Evolutionary conservation across 1,284 basidiomycete genomes (phyloP).

Genomic region (Wolfiporia cocos): DNA sequence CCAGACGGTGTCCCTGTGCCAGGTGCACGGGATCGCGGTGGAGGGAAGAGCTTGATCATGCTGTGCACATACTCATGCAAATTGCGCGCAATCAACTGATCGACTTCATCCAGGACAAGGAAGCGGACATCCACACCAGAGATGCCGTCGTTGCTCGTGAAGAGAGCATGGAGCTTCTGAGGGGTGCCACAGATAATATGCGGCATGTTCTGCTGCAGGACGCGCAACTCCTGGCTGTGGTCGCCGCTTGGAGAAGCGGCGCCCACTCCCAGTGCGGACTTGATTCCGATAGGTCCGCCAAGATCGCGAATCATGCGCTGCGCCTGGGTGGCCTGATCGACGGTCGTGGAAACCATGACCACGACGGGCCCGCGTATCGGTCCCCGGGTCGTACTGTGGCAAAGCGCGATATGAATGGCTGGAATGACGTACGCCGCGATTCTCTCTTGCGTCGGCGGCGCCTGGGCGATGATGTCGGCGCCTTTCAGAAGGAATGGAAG

Average conservation of each 20-base stretch:
- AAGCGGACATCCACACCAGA: constrained; percentile 82
- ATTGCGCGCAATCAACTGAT: constrained; percentile 95
- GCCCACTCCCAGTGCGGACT: constrained; percentile 84
- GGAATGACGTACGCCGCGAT: constrained; percentile 97
- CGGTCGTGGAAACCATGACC: constrained; percentile 94
- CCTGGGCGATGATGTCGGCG: constrained; percentile 96
- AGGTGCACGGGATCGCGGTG: constrained; percentile 68
- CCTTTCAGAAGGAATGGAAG: constrained; percentile 92
- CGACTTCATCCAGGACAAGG: constrained; percentile 94
- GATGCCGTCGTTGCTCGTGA: constrained; percentile 75
- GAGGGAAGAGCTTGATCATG: constrained; percentile 86
- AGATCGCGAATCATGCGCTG: constrained; percentile 96
- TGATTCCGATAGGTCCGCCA: constrained; percentile 85
- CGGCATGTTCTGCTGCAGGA: constrained; percentile 85
- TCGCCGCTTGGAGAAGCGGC: constrained; percentile 58
- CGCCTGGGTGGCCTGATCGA: constrained; percentile 97
- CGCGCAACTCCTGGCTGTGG: constrained; percentile 71
- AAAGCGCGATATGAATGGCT: constrained; percentile 82
- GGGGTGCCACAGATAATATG: constrained; percentile 97
- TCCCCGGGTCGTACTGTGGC: constrained; percentile 42
- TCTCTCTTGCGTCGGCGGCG: constrained; percentile 95
- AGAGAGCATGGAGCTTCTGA: constrained; percentile 90
- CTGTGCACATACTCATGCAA: constrained; percentile 92
- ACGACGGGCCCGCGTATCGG: constrained; percentile 78
- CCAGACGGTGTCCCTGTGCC: constrained; percentile 33